phyloP scores from a whole-genome alignment of 306 rosid species.

The Echinosophora koreensis region DNA sequence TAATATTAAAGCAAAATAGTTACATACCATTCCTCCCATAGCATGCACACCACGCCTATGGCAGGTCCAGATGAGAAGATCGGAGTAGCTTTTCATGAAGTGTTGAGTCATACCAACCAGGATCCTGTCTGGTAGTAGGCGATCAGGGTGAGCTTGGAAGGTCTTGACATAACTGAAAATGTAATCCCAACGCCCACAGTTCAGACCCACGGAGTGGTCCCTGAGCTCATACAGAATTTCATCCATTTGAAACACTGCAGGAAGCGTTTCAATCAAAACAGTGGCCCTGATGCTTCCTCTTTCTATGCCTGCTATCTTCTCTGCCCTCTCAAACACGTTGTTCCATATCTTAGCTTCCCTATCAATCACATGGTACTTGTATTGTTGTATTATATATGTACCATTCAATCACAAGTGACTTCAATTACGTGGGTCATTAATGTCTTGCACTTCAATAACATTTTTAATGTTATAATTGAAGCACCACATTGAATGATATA shows the following conservation, averaged over 20 bases:
- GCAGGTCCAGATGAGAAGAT: conserved; percentile 87
- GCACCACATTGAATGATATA: neutral
- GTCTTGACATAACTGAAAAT: conserved; percentile 96
- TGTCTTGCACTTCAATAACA: neutral
- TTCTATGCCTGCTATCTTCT: conserved; percentile 76
- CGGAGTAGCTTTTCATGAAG: conserved; percentile 90
- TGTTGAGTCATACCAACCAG: conserved; percentile 92
- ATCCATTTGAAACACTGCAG: conserved; percentile 93
- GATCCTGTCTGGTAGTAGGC: conserved; percentile 83
- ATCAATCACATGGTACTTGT: conserved; percentile 34
- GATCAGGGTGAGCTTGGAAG: conserved; percentile 82
- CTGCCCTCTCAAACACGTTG: conserved; percentile 85
- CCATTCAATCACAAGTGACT: neutral
- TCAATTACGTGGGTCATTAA: neutral
- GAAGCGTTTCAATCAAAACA: conserved; percentile 89
- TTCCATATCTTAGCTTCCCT: conserved; percentile 97
- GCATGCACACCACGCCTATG: conserved; percentile 90
- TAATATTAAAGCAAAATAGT: neutral
- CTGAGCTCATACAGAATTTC: conserved; percentile 90
- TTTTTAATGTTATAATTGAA: neutral
- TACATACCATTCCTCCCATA: conserved; percentile 92
- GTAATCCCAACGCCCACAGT: conserved; percentile 98
- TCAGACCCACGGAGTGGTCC: conserved; percentile 85
- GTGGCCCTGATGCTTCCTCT: conserved; percentile 94
- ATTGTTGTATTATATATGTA: neutral